A percentile compares a stretch with the other conserved stretches of the same genome.
Conservation (phyloP, 106 monocot genomes). For the Vanilla planifolia region DNA sequence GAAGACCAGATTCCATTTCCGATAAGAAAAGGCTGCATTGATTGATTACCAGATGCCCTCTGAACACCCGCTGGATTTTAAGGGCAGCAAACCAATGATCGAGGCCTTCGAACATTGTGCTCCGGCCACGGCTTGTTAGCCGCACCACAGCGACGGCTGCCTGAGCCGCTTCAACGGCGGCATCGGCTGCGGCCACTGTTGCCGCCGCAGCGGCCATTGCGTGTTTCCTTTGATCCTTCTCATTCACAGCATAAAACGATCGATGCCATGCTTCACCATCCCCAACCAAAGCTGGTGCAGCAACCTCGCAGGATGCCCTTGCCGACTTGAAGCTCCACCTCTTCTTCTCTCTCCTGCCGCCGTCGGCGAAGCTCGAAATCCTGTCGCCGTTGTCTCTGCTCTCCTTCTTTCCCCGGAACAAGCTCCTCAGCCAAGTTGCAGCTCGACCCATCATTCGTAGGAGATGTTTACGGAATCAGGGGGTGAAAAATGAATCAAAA, state of each 20-base stretch:
- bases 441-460: conserved; percentile 46
- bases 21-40: neutral
- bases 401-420: conserved; percentile 51
- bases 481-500: conserved; percentile 3
- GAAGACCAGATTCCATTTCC: neutral
- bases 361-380: conserved; percentile 1
- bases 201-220: conserved; percentile 88
- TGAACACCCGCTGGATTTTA: conserved; percentile 77
- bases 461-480: too few relatives aligned
- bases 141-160: conserved; percentile 74
- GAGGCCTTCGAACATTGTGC: conserved; percentile 16
- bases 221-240: conserved; percentile 83
- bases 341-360: conserved; percentile 59
- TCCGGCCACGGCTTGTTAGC: conserved; percentile 59
- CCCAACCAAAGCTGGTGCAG: neutral
- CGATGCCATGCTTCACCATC: conserved; percentile 33
- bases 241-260: conserved; percentile 49
- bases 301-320: conserved; percentile 24
- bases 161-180: conserved; percentile 76
- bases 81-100: conserved; percentile 47
- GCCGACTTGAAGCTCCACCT: conserved; percentile 69
- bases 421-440: conserved; percentile 56
- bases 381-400: conserved; percentile 14
- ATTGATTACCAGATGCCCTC: conserved; percentile 64
- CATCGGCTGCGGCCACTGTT: conserved; percentile 75